Evolutionary conservation across 352 stramenopile species (phyloP), one percentile per base, ranked within the genome.

Genomic region (Phytopythium mirpurense): DNA sequence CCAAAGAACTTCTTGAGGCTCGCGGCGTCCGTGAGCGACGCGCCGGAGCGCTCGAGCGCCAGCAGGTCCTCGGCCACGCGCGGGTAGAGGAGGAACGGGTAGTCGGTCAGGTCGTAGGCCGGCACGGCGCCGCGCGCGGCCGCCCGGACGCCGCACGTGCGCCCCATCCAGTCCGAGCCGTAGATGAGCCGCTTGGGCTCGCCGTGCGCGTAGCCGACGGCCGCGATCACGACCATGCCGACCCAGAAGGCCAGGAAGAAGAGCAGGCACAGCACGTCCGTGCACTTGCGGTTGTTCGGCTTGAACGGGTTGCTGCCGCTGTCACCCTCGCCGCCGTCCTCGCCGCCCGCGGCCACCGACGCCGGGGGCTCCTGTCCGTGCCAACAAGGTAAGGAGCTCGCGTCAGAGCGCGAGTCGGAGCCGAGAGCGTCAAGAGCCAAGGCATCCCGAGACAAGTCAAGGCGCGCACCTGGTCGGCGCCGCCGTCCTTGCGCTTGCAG

Each of bases 141-240:
- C 5, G 65, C 64, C 45, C 78, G 57, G 21, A 76, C 63, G 23
- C 81, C 81, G n/a, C 81, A 92, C 1, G 76, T 86, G 0, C 76
- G 65, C 0, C 81, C 81, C 60, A 78, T 82, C 72, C 74, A 92
- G 56, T 92, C 81, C 0, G 70, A 79, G 42, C 81, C 81, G 54
- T 92, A 90, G 26, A 88, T 67, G 46, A 92, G 57, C 21, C 81
- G 78, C 68, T 89, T 80, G 14, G 81, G 81, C 53, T 92, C 65
- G 23, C 81, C 81, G 47, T 86, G 60, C n/a, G 64, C 51, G 57
- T 86, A 90, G 2, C 70, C 78, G 24, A 90, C 60, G 2, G 60
- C 69, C 0, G 76, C 76, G 53, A 92, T 86, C 59, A 81, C 60
- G 57, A 89, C 69, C 78, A 88, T 89, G 26, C 70, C 66, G 38